phyloP scores from a whole-genome alignment of 768 basidiomycete genomes.

The Gloeostereum incarnatum region DNA sequence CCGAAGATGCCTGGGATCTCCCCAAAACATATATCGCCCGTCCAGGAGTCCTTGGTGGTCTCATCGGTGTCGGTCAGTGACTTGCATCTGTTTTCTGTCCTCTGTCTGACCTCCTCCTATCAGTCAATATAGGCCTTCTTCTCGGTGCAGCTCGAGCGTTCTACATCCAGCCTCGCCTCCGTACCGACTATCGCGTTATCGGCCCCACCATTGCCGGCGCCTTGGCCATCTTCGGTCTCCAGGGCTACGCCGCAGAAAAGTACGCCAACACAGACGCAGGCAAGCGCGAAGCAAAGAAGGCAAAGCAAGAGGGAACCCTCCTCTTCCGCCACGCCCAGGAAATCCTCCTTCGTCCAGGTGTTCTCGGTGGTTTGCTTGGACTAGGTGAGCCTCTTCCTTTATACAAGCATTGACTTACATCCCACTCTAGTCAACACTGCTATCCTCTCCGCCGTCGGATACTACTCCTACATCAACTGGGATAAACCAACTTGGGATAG shows the following conservation, averaged over 20 bases:
- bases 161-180: slow-evolving; percentile 52
- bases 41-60: slow-evolving; percentile 64
- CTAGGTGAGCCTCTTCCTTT: slow-evolving; percentile 30
- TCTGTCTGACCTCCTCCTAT: not conserved
- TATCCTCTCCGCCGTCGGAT: slow-evolving; percentile 54
- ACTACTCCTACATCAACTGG: slow-evolving; percentile 59
- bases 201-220: slow-evolving; percentile 44
- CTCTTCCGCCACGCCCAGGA: slow-evolving; percentile 48
- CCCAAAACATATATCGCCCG: slow-evolving; percentile 47
- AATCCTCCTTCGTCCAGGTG: slow-evolving; percentile 50
- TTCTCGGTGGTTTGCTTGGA: slow-evolving; percentile 57
- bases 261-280: slow-evolving; percentile 52
- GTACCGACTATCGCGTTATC: slow-evolving; percentile 45
- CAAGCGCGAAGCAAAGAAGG: slow-evolving; percentile 45
- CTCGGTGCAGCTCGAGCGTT: slow-evolving; percentile 53
- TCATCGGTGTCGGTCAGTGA: slow-evolving; percentile 55
- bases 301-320: slow-evolving; percentile 43
- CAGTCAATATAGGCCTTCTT: slow-evolving; percentile 68
- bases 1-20: slow-evolving; percentile 37
- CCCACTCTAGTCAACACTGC: slow-evolving; percentile 54
- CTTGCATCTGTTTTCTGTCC: not conserved
- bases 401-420: not conserved
- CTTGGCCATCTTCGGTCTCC: slow-evolving; percentile 45
- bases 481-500: slow-evolving; percentile 55
- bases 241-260: slow-evolving; percentile 56